Evolutionary conservation across 2,329 filamentous ascomycete species (phyloP).

Genomic region (Fusarium chuoi): DNA sequence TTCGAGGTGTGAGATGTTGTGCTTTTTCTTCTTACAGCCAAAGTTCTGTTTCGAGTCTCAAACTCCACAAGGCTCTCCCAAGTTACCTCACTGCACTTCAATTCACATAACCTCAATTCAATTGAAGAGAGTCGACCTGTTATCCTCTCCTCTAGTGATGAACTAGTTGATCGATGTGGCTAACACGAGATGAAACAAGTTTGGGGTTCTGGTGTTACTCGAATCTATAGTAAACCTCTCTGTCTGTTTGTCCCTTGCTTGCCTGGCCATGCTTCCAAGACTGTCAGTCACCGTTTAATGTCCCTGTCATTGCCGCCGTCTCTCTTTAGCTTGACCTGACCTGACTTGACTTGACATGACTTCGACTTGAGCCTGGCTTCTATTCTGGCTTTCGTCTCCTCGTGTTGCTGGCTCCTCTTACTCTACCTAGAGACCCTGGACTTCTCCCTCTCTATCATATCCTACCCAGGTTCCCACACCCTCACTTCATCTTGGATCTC

Average conservation of each 20-base stretch:
- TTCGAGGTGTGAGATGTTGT: constrained; percentile 3
- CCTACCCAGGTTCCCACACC: constrained; percentile 28
- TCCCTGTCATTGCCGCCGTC: constrained; percentile 40
- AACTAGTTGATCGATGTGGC: neutral
- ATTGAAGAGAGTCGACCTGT: neutral
- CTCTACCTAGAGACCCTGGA: neutral
- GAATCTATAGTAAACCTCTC: neutral
- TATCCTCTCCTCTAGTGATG: neutral
- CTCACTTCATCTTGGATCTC: constrained; percentile 39
- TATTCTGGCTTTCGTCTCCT: constrained; percentile 31
- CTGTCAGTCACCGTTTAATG: constrained; percentile 17
- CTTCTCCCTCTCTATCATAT: constrained; percentile 1
- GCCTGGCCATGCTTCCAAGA: constrained; percentile 32
- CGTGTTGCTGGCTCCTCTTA: neutral
- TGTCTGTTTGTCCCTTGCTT: neutral
- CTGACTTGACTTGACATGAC: constrained; percentile 15
- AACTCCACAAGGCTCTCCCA: constrained; percentile 15
- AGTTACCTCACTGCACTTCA: constrained; percentile 5
- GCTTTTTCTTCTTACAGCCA: constrained; percentile 12
- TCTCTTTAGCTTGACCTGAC: constrained; percentile 32
- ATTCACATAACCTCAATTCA: neutral
- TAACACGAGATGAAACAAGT: constrained; percentile 28
- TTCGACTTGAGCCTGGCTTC: constrained; percentile 6
- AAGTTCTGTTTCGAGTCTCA: constrained; percentile 25
- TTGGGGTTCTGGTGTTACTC: constrained; percentile 33